Conservation (phyloP, 2,329 filamentous ascomycete species). For the Sarocladiaceae sp. region DNA sequence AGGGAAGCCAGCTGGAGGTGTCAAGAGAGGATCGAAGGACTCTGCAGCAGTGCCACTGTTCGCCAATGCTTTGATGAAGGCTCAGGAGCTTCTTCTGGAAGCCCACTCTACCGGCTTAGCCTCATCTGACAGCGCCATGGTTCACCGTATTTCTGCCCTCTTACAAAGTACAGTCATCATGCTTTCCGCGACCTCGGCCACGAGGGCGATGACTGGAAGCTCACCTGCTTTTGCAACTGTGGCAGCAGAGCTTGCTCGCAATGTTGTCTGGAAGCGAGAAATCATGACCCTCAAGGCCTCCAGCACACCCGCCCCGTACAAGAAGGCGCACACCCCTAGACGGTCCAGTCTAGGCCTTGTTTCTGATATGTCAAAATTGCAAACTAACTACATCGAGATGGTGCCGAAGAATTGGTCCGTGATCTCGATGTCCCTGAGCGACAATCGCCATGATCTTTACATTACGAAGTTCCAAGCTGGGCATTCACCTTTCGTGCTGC, state of each 20-base stretch:
- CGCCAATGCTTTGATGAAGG: slow-evolving; percentile 56
- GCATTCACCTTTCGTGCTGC: slow-evolving; percentile 77
- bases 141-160: slow-evolving; percentile 60
- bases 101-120: slow-evolving; percentile 55
- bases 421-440: slow-evolving; percentile 78
- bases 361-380: slow-evolving; percentile 60
- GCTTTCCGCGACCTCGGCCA: slow-evolving; percentile 55
- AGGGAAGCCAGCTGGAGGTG: slow-evolving; percentile 13
- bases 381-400: slow-evolving; percentile 78
- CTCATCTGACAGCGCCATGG: slow-evolving; percentile 51
- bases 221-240: slow-evolving; percentile 47
- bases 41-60: slow-evolving; percentile 35
- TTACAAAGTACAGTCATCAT: slow-evolving; percentile 63
- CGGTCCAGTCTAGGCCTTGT: slow-evolving; percentile 42
- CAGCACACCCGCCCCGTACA: slow-evolving; percentile 22
- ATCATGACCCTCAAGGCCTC: slow-evolving; percentile 45
- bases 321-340: slow-evolving; percentile 20
- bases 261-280: slow-evolving; percentile 64
- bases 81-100: slow-evolving; percentile 61
- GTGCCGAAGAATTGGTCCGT: slow-evolving; percentile 81
- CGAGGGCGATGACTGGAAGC: slow-evolving; percentile 7
- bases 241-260: slow-evolving; percentile 66
- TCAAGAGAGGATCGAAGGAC: not conserved
- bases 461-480: slow-evolving; percentile 79
- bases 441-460: slow-evolving; percentile 77